phyloP scores from a whole-genome alignment of 805 yeast genomes.

The Grigorovia yakushimaensis region DNA sequence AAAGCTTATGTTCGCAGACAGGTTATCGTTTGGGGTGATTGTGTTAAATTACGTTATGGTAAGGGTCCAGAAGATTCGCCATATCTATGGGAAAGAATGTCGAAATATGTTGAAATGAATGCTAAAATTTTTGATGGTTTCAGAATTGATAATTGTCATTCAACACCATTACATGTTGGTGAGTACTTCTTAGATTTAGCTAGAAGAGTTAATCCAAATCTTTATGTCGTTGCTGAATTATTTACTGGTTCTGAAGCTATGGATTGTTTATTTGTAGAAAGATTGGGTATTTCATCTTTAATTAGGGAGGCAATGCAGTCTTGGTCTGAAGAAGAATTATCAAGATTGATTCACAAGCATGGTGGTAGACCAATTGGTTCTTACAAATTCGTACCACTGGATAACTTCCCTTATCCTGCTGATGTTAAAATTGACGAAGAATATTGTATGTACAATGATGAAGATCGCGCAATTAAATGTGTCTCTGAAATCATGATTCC shows the following conservation, averaged over 20 bases:
- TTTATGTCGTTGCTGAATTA: slow-evolving; percentile 89
- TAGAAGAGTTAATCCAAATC: slow-evolving; percentile 68
- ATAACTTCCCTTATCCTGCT: slow-evolving; percentile 61
- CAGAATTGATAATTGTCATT: slow-evolving; percentile 91
- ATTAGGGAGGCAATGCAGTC: slow-evolving; percentile 98
- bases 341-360: slow-evolving; percentile 77
- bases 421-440: slow-evolving; percentile 31
- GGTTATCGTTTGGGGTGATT: slow-evolving; percentile 96
- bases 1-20: slow-evolving; percentile 83
- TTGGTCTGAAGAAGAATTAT: slow-evolving; percentile 76
- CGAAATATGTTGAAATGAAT: slow-evolving; percentile 56
- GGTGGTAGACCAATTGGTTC: slow-evolving; percentile 97
- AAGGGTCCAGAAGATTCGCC: slow-evolving; percentile 72
- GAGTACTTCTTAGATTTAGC: slow-evolving; percentile 83
- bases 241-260: slow-evolving; percentile 87
- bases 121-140: slow-evolving; percentile 79
- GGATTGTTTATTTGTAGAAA: slow-evolving; percentile 84
- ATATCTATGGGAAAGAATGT: slow-evolving; percentile 80
- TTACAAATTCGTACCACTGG: slow-evolving; percentile 68
- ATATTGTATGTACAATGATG: slow-evolving; percentile 10
- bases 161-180: slow-evolving; percentile 93
- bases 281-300: slow-evolving; percentile 79
- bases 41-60: slow-evolving; percentile 89
- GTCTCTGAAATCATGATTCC: slow-evolving; percentile 64
- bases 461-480: slow-evolving; percentile 17